Conservation (phyloP, 2,329 filamentous ascomycete genomes). For the Sarocladium brachiariae region DNA sequence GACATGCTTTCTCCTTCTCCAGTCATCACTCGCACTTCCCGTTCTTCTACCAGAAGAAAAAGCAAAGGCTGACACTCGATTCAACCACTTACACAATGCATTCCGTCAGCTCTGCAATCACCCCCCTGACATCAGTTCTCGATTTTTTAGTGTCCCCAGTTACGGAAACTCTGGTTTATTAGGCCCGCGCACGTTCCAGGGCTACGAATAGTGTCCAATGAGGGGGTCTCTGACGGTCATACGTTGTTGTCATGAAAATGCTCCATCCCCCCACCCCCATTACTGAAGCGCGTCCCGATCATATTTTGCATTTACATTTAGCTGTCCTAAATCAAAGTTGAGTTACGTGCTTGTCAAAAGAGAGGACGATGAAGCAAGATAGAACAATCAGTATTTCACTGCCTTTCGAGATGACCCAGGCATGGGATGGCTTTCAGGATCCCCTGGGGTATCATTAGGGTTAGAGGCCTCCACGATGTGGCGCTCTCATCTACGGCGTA, state of each 20-base stretch:
- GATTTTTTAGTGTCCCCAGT: not conserved
- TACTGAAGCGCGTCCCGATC: not conserved
- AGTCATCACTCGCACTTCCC: constrained; percentile 3
- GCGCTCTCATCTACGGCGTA: no score
- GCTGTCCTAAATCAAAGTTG: no score
- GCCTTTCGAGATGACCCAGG: no score
- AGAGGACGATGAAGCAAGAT: no score
- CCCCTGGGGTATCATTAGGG: no score
- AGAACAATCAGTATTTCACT: no score
- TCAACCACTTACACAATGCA: constrained; percentile 3
- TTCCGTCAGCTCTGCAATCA: not conserved
- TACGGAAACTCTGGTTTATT: not conserved
- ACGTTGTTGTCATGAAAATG: constrained; percentile 6
- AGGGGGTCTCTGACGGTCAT: not conserved
- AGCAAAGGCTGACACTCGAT: not conserved
- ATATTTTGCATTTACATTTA: no score
- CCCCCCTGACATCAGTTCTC: not conserved
- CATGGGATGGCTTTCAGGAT: no score
- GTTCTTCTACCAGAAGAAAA: not conserved
- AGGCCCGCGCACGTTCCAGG: not conserved
- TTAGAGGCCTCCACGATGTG: no score
- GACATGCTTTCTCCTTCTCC: no score
- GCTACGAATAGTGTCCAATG: not conserved
- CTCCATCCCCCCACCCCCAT: not conserved
- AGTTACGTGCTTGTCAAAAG: no score